These are phyloP conservation scores for Macrotyloma uniflorum DNA, from an alignment of 306 rosid genomes.

Conservation along the genomic window DNA sequence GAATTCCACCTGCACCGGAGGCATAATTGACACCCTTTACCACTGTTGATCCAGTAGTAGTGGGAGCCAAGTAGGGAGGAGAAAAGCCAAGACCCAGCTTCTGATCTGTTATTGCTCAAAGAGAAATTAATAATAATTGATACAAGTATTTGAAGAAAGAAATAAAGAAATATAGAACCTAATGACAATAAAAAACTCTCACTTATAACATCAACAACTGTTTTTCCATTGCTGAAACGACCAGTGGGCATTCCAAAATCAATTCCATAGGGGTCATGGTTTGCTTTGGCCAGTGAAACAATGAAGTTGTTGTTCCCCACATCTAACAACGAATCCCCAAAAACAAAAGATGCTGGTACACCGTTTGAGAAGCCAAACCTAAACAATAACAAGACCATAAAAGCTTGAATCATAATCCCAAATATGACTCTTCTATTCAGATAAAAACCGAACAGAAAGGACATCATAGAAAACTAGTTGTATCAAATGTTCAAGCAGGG, in stretches of 20 bases:
- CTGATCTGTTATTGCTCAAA: constrained; percentile 48
- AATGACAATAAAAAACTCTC: not conserved
- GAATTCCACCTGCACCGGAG: constrained; percentile 75
- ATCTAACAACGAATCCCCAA: constrained; percentile 77
- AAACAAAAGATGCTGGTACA: constrained; percentile 64
- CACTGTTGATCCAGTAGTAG: constrained; percentile 52
- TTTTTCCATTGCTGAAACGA: constrained; percentile 71
- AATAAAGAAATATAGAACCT: not conserved
- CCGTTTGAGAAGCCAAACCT: constrained; percentile 39
- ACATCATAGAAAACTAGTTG: not conserved
- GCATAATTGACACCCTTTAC: constrained; percentile 77
- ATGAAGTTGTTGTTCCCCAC: constrained; percentile 75
- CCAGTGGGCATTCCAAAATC: constrained; percentile 77
- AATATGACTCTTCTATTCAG: constrained; percentile 1
- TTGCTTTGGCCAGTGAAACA: constrained; percentile 58
- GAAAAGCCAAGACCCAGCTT: constrained; percentile 51
- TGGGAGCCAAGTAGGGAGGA: constrained; percentile 73
- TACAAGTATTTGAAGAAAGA: not conserved
- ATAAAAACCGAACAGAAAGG: constrained; percentile 29
- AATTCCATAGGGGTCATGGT: constrained; percentile 59
- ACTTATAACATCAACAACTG: constrained; percentile 64
- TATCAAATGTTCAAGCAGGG: too few relatives aligned
- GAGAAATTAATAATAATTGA: not conserved
- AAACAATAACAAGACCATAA: constrained; percentile 18
- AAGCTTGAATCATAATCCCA: constrained; percentile 9